Evolutionary conservation across 2,329 filamentous ascomycete species (phyloP), one percentile per base, ranked within the genome.

Genomic region (Paecilomyces dactylethromorphus): DNA sequence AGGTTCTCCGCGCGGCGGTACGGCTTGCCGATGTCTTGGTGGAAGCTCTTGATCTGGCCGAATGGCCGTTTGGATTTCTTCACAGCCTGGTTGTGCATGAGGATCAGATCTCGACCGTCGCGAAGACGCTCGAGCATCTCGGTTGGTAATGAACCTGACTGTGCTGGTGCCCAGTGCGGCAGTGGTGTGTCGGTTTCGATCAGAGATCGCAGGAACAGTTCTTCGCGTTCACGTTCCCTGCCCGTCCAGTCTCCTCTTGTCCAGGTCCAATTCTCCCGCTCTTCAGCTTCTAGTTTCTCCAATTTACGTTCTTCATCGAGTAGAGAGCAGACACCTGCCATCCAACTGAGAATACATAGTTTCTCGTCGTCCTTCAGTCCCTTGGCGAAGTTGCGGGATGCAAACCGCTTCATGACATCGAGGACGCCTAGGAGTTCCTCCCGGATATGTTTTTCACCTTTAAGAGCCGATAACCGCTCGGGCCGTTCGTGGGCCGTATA

Each of bases 1-100:
- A 99, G 81, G 72, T 99, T 99, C 66, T 99, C 94, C 2, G 92
- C 91, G 62, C 88, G 88, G 54, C 94, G 88, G 73, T 99, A 99
- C 0, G 94, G 94, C 76, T 97, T 97, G 60, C 86, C 87, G 10
- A 94, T 93, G 73, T 99, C 92, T n/a, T 87, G 87, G 73, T 97
- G 94, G 74, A 89, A 97, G 10, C 84, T 84, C 59, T 91, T 91
- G 70, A 99, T 97, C 62, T 90, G 85, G 56, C 92, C 92, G 71
- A 97, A 97, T 7, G 89, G 90, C 31, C 91, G 84, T 69, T 88
- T 87, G 22, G 92, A 97, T 71, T 90, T 90, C 69, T 86, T 86
- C 32, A 99, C 90, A 0, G 91, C 86, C 13, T 88, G 87, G 71
- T 99, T 99, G 81, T 99, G 94, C 63, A 97, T 84, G 65, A 87